Base-by-base conservation (phyloP, 1,284 basidiomycete genomes). In the Wolfiporia cocos region DNA sequence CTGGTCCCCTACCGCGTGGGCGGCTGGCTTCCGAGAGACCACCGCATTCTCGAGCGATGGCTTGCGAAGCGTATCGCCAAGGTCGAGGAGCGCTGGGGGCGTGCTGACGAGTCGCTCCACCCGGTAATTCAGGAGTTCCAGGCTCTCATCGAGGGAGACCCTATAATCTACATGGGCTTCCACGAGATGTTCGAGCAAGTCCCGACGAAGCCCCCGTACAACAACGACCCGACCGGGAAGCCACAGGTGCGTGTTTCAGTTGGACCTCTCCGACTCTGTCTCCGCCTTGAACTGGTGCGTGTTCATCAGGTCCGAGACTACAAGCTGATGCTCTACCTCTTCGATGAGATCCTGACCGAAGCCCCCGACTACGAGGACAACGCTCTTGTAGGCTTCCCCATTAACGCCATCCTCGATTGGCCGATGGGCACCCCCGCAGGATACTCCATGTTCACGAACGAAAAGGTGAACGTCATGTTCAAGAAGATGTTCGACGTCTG, bases 361-460 rank as follows among this genome's bases (percentile, higher is more conserved):
- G 67, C 71, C 1, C 69, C 70, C 1, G 49, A 47, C 3, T 73
- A 61, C 26, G 62, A 66, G 24, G 56, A 56, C 19, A 29, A 36
- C 15, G 63, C 60, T 15, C 43, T 68, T 12, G 65, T 71, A 19
- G 68, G 64, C 18, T 63, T 69, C 17, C 71, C 72, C 5, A 61
- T 74, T 43, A 67, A 67, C 42, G 67, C 68, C 2, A 54, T 74
- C 38, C 54, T 76, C 28, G 62, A 70, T 42, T 71, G 69, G 68
- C 67, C 69, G 0, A 74, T 73, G 71, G 66, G 61, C 14, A 74
- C 73, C 0, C 52, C 55, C 2, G 67, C 66, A 11, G 73, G 73
- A 2, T 68, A 69, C 43, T 55, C 60, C 5, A 66, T 62, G 5
- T 76, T 75, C 56, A 62, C 62, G 21, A 64, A 70, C 40, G 60